Evolutionary conservation across 495 filamentous ascomycete genomes (phyloP), one percentile per base, ranked within the genome.

Genomic region (Penicillium macrosclerotiorum): DNA sequence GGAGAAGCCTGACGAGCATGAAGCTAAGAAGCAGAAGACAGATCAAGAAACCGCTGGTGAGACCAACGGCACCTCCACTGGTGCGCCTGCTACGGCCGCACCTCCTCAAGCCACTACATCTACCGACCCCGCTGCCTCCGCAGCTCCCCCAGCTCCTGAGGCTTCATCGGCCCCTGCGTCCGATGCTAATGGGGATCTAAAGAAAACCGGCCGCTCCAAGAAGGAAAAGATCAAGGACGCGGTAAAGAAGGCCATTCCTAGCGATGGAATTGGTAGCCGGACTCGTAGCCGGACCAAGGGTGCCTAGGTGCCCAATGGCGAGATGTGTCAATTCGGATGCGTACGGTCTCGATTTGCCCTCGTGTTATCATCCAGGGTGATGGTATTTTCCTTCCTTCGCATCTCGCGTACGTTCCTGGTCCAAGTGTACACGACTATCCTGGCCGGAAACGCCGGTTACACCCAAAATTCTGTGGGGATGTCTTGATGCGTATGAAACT

Each of bases 281-380:
- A 73, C 69, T 32, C 67, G 69, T 32, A 71, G 65, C 51, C 65
- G 67, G 14, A 69, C 67, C 41, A 69, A 73, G 51, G 51, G 41
- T 34, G 33, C 57, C 30, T 62, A 46, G 30, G 37, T n/a, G 29
- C 25, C 16, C 17, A 1, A 19, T 3, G 6, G 16, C 31, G 1
- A 16, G 1, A 29, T 3, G 18, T 14, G 5, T 6, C 6, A 14
- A 33, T 19, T 8, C 22, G 11, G 5, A 7, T 24, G 16, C 11
- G 4, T 7, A 20, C 12, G 5, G 14, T 8, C 7, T 24, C 29
- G 8, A 6, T 11, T 25, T 14, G 17, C 23, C 4, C 12, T 36
- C 26, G 4, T 33, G 9, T 35, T 20, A 22, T 37, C 9, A 35
- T 3, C 2, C 12, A 7, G 39, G 16, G 23, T 43, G 4, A 7